phyloP scores from a whole-genome alignment of 1,284 basidiomycete genomes.

The Fistulina hepatica region DNA sequence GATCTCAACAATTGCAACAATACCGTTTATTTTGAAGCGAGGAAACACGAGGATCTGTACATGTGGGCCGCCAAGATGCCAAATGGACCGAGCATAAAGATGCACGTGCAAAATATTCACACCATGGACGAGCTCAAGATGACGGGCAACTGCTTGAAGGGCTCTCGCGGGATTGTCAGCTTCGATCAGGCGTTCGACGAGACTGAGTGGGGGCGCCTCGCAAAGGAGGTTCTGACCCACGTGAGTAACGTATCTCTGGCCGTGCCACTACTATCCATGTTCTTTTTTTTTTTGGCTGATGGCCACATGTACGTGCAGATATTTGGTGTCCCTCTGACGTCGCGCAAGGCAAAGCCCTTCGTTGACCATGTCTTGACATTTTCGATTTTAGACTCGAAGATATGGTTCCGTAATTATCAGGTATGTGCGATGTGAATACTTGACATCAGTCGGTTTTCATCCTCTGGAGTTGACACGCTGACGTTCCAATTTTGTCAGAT shows the following conservation, averaged over 20 bases:
- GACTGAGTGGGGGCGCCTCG: conserved; percentile 78
- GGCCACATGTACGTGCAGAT: conserved; percentile 45
- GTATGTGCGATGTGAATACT: conserved; percentile 28
- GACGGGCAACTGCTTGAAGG: conserved; percentile 98
- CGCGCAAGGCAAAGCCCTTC: conserved; percentile 92
- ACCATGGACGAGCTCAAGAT: conserved; percentile 99
- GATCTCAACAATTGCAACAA: conserved; percentile 99
- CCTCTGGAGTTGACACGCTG: neutral
- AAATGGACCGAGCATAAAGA: conserved; percentile 94
- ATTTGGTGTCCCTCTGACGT: conserved; percentile 86
- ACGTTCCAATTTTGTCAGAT: conserved; percentile 36
- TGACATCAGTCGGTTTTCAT: neutral
- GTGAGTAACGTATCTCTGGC: conserved; percentile 30
- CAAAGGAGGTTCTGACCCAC: conserved; percentile 95
- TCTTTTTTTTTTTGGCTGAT: conserved; percentile 5
- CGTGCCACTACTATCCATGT: neutral
- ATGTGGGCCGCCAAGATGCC: conserved; percentile 96
- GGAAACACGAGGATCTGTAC: conserved; percentile 93
- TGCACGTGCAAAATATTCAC: conserved; percentile 97
- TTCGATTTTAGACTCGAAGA: conserved; percentile 90
- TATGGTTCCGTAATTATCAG: conserved; percentile 99
- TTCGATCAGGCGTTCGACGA: conserved; percentile 92
- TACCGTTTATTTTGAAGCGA: conserved; percentile 93
- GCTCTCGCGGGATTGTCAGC: conserved; percentile 83
- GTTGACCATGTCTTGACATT: conserved; percentile 97